Base-by-base conservation (phyloP, 73 alveolate species). In the Diophrys appendiculata region DNA sequence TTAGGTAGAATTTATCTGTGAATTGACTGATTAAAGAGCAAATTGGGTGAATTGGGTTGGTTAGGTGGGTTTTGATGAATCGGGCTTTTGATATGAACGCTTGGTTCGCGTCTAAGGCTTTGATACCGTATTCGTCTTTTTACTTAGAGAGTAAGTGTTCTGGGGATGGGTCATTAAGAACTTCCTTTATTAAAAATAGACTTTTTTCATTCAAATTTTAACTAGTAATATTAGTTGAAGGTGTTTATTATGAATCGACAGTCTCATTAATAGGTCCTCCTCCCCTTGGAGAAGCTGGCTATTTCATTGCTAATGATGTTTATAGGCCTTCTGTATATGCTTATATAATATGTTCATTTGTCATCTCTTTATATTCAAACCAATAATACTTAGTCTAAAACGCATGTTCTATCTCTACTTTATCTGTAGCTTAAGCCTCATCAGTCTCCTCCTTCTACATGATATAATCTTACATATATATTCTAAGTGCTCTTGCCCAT, bases 1-100 rank as follows among this genome's bases (percentile, higher is more conserved):
- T 43, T 43, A 18, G 18, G 29, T 67, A 67, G 68, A 70, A 80
- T 28, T 70, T 26, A 0, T 14, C 29, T 60, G 29, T 80, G 43
- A 80, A 80, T 0, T 22, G 60, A 13, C 25, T 70, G 2, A 80
- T 68, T 29, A 80, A 24, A 5, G 0, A 1, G 3, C 53, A 22
- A 0, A 80, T 52, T 3, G 88, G 88, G 33, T 80, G 88, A n/a
- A 14, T 33, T 2, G 65, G 18, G 68, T 27, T 25, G 0, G 1
- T 24, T 3, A 80, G 82, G 3, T 80, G 76, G 23, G 52, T 69
- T 67, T 80, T 80, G 1, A 80, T 80, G 29, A 80, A 33, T 22
- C 28, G 68, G 54, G 72, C 82, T 53, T 70, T n/a, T 8, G n/a
- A 11, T 43, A 43, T 11, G 60, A 43, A 43, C 18, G 5, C n/a